Conservation (phyloP, 495 filamentous ascomycete genomes). For the Lepraria neglecta region DNA sequence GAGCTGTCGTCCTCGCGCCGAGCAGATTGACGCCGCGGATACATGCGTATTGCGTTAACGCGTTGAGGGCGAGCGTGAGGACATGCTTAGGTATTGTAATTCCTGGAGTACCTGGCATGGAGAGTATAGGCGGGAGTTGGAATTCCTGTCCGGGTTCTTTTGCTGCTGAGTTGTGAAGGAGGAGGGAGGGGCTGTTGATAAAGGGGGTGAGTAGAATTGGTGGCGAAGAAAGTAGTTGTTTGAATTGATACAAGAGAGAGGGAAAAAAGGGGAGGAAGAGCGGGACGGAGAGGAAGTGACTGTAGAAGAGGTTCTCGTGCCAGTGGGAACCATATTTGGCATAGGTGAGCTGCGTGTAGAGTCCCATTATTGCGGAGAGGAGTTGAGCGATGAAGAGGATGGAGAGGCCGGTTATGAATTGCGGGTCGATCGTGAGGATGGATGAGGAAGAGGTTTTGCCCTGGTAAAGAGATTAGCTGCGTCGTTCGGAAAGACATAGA, state of each 20-base stretch:
- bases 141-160: not conserved
- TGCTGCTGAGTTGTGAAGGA: not conserved
- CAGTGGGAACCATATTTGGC: constrained; percentile 78
- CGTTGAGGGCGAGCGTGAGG: constrained; percentile 68
- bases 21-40: constrained; percentile 92
- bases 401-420: constrained; percentile 67
- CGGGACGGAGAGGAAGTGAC: constrained; percentile 71
- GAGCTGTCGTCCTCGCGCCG: constrained; percentile 73
- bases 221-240: constrained; percentile 20
- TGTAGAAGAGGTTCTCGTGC: constrained; percentile 96
- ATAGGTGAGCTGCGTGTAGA: constrained; percentile 90
- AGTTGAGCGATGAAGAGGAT: constrained; percentile 86
- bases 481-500: not conserved
- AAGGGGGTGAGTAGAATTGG: constrained; percentile 41
- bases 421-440: constrained; percentile 17
- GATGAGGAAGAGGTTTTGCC: constrained; percentile 27
- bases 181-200: constrained; percentile 22
- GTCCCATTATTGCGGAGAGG: constrained; percentile 86
- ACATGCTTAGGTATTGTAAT: constrained; percentile 62
- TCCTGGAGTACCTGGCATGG: constrained; percentile 39
- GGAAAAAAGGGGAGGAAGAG: constrained; percentile 49
- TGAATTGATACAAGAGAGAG: constrained; percentile 34
- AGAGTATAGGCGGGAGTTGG: constrained; percentile 34
- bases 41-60: constrained; percentile 86
- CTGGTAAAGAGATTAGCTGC: constrained; percentile 18